Evolutionary conservation across 306 rosid genomes (phyloP).

Genomic region (Medicago arabica): DNA sequence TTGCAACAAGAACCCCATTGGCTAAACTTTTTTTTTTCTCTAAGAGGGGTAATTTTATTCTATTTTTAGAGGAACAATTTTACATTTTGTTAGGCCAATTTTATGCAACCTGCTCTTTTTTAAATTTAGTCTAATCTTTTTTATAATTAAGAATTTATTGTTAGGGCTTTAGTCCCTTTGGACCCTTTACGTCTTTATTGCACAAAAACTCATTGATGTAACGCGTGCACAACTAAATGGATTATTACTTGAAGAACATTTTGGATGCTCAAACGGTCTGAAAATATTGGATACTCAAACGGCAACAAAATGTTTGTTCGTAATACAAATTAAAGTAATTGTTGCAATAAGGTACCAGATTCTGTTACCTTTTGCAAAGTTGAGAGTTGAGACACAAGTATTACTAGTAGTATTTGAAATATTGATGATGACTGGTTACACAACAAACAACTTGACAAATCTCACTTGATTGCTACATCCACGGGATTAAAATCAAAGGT

Average conservation of each 20-base stretch:
- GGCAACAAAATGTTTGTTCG: neutral
- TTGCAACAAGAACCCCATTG: too few species aligned
- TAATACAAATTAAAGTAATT: neutral
- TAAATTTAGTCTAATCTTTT: too few species aligned
- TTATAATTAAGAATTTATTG: too few species aligned
- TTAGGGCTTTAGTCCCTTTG: neutral
- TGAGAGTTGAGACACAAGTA: conserved; percentile 11
- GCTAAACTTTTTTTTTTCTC: too few species aligned
- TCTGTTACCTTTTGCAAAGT: conserved; percentile 19
- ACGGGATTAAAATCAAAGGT: neutral
- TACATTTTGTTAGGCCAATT: neutral
- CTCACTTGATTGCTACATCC: neutral
- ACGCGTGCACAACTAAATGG: conserved; percentile 1
- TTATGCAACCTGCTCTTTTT: neutral
- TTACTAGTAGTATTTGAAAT: neutral
- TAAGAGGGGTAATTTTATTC: neutral
- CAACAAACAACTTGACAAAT: neutral
- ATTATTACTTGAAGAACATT: neutral
- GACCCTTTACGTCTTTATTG: neutral
- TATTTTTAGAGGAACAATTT: neutral
- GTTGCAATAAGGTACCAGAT: conserved; percentile 10
- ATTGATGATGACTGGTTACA: neutral
- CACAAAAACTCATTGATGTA: conserved; percentile 15
- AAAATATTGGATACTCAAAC: conserved; percentile 25
- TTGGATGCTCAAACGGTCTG: conserved; percentile 18